Evolutionary conservation across 306 rosid species (phyloP), one percentile per base, ranked within the genome.

Genomic region (Quercus engelmannii): DNA sequence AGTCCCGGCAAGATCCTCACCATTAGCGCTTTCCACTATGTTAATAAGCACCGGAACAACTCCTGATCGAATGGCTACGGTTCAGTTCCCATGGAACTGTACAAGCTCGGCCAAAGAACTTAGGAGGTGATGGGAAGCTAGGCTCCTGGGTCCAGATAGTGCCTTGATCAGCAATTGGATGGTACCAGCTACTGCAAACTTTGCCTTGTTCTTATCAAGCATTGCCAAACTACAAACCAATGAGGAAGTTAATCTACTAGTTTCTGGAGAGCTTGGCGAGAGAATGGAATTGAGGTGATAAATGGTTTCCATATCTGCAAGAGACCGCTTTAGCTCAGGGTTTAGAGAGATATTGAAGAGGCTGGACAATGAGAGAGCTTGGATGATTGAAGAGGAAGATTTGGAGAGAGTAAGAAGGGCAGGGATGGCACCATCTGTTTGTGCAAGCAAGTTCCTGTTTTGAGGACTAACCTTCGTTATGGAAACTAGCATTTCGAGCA

Each of bases 261-360:
- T 78, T 54, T 91, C 91, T 0, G 73, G 83, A 17, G 86, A 87
- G 46, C 38, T 67, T 0, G 80, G 61, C 1, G 85, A 82, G 79
- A 38, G 28, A 5, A 92, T 81, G 55, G 94, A 83, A 59, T 92
- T 91, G 56, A 94, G 93, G 79, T 74, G 85, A 59, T 83, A 26
- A 55, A 94, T 89, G 74, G 83, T 90, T 80, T 89, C 81, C 85
- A 85, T 79, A 1, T 89, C 80, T 1, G 97, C 97, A 19, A 94
- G 97, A 72, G 88, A 76, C 5, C 70, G 87, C 69, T 94, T 94
- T 30, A 92, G 84, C 68, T 86, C 88, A 62, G 88, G 84, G 74
- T 94, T 94, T 1, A 89, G 82, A 71, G 98, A 94, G 3, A 92
- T 93, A 67, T 94, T 94, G 85, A 94, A 91, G 89, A 94, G 93